Base-by-base conservation (phyloP, 768 basidiomycete species). In the Hygrocybe punicea region DNA sequence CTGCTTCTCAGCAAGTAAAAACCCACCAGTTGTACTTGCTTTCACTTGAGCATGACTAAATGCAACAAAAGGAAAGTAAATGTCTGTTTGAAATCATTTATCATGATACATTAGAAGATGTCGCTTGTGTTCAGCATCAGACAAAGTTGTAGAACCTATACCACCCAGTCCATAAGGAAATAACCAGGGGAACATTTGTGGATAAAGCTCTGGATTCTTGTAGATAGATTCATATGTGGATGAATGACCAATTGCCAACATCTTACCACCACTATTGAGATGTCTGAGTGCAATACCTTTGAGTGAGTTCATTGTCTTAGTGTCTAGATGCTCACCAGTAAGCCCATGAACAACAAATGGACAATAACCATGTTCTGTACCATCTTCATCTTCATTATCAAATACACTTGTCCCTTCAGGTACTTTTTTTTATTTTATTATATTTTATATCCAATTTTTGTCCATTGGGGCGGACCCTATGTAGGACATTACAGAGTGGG, bases 1-100 rank as follows among this genome's bases (percentile, higher is more conserved):
- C 0, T 45, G 48, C 13, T 59, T 63, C 46, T 73, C 61, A 1
- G 69, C 63, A 1, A 71, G 23, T 2, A 73, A 46, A 48, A 62
- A 75, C 3, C 73, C 66, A 5, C 66, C 69, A 0, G 52, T 63
- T 0, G 66, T 60, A 3, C 68, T 62, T 1, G 55, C 55, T 44
- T 69, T 72, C 2, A 79, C 65, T 48, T 78, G 78, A 19, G 69
- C 58, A 51, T 79, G 74, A 50, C 71, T 78, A 50, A 78, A 78
- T 0, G 68, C 69, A 13, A 76, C 59, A 23, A 78, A 69, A 0
- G 73, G 64, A 58, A 76, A 80, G 34, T 65, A 61, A 1, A 59
- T 19, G 55, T 80, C 75, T 0, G 33, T 53, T 53, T 79, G 76
- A 65, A 73, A 77, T 0, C 67, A 50, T n/a, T 74, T 73, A 44